phyloP scores from a whole-genome alignment of 2,329 filamentous ascomycete species.

The Coniochaeta pulveracea region DNA sequence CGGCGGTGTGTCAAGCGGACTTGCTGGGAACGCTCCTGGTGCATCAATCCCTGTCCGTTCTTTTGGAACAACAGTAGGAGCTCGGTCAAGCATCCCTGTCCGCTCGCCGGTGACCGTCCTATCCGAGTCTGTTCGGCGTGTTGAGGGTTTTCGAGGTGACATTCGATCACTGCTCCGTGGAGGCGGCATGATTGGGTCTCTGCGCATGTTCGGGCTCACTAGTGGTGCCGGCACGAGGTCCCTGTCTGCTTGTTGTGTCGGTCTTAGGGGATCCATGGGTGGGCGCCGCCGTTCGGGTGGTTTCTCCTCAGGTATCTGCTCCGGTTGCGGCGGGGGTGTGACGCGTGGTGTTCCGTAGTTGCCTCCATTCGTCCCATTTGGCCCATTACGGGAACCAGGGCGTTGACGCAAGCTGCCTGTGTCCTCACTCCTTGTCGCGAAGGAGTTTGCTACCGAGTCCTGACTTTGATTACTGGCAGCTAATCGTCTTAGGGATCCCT shows the following conservation, averaged over 20 bases:
- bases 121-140: slow-evolving; percentile 12
- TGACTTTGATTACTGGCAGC: slow-evolving; percentile 43
- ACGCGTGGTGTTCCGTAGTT: slow-evolving; percentile 8
- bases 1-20: slow-evolving; percentile 7
- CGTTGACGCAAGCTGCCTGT: slow-evolving; percentile 33
- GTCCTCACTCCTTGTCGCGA: slow-evolving; percentile 39
- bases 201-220: slow-evolving; percentile 36
- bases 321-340: slow-evolving; percentile 14
- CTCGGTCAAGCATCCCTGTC: slow-evolving; percentile 6
- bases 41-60: slow-evolving; percentile 7
- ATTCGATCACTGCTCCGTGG: slow-evolving; percentile 40
- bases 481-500: slow-evolving; percentile 32
- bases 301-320: slow-evolving; percentile 27
- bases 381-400: slow-evolving; percentile 41
- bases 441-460: slow-evolving; percentile 40
- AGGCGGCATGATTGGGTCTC: slow-evolving; percentile 31
- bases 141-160: slow-evolving; percentile 31
- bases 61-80: slow-evolving; percentile 6
- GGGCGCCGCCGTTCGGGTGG: slow-evolving; percentile 55
- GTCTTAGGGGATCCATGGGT: slow-evolving; percentile 50
- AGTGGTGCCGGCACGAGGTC: slow-evolving; percentile 47
- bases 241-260: slow-evolving; percentile 31
- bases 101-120: slow-evolving; percentile 16
- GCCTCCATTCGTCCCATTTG: slow-evolving; percentile 13
- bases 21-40: slow-evolving; percentile 6